phyloP scores from a whole-genome alignment of 2,329 filamentous ascomycete species.

The Blastomyces gilchristii region DNA sequence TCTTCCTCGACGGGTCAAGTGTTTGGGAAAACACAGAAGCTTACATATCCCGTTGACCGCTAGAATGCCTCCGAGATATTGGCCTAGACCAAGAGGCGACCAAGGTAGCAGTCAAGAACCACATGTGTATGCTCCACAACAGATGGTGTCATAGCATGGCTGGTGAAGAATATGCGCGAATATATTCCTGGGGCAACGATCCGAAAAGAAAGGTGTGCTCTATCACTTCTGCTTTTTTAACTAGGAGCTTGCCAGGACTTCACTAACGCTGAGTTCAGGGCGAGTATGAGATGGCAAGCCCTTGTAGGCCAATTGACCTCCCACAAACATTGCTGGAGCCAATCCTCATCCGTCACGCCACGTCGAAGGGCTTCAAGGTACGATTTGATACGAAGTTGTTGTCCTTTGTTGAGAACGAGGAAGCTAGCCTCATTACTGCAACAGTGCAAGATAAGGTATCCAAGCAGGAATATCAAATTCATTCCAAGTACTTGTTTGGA shows the following conservation, averaged over 20 bases:
- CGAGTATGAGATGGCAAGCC: conserved; percentile 35
- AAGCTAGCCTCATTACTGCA: conserved; percentile 20
- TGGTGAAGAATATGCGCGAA: conserved; percentile 42
- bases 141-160: conserved; percentile 46
- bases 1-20: neutral
- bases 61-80: conserved; percentile 46
- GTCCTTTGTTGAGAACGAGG: conserved; percentile 22
- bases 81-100: conserved; percentile 36
- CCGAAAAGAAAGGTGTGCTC: conserved; percentile 33
- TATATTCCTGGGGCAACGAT: conserved; percentile 44
- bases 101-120: conserved; percentile 27
- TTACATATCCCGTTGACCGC: neutral
- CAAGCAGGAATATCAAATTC: conserved; percentile 35
- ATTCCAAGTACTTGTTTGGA: conserved; percentile 49
- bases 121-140: conserved; percentile 40
- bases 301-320: conserved; percentile 36
- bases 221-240: neutral
- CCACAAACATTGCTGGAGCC: conserved; percentile 43
- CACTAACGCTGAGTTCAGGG: conserved; percentile 23
- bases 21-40: neutral
- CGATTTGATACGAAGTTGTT: conserved; percentile 37
- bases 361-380: conserved; percentile 32
- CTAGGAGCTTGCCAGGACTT: neutral
- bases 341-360: conserved; percentile 36
- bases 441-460: conserved; percentile 32